Evolutionary conservation across 352 stramenopile genomes (phyloP), one percentile per base, ranked within the genome.

Genomic region (Phytophthora vignae): DNA sequence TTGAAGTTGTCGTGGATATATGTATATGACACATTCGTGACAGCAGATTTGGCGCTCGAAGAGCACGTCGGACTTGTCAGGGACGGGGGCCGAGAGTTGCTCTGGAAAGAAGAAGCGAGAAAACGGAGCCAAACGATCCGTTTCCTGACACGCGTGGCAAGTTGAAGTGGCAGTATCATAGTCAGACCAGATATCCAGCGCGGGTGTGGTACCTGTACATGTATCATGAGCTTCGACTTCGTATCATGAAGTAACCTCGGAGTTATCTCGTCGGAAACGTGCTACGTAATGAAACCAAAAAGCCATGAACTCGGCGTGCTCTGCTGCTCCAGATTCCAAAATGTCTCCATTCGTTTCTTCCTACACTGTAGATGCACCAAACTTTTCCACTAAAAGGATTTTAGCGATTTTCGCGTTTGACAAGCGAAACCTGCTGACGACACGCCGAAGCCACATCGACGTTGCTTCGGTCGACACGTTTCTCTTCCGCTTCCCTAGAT

Each of bases 161-260:
- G 64, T 60, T 66, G 64, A 71, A 71, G 46, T 60, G 55, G 38
- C 58, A 52, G 27, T 38, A 60, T 14, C 11, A 14, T 17, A 42
- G 49, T 64, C 54, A 25, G 55, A 64, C 46, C 63, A 70, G 29
- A 31, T 70, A 64, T 69, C 56, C 62, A 14, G 54, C n/a, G 8
- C 25, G 3, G 19, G 10, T 42, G 50, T 55, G 36, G 49, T 53
- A 62, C 42, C 55, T n/a, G n/a, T n/a, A n/a, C n/a, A n/a, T n/a
- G 36, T 42, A 22, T 25, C 29, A 19, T 33, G 14, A 27, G 1
- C 6, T 21, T 14, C n/a, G 21, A 3, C 25, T 27, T 27, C 25
- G 2, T 36, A 9, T 14, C 36, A 21, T 38, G 36, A 52, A 10
- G n/a, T 54, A 17, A 54, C 19, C 14, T 21, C 25, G 25, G 25